phyloP scores from a whole-genome alignment of 306 rosid genomes.

The Quercus alba region DNA sequence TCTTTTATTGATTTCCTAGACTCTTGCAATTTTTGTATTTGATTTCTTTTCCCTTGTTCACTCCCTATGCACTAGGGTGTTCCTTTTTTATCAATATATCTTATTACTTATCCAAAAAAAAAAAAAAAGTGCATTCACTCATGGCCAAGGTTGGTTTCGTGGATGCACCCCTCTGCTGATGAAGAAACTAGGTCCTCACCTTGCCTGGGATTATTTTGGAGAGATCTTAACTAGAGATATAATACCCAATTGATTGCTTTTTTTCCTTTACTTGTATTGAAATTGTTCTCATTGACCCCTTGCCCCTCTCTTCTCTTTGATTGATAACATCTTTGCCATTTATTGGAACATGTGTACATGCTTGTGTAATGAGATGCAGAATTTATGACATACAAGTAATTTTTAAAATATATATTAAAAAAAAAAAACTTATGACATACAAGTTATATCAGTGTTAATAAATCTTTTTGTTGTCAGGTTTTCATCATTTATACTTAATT shows the following conservation, averaged over 20 bases:
- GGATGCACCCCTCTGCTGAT: background rate
- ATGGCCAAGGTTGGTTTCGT: background rate
- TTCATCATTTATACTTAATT: conserved; percentile 13
- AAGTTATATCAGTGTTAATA: background rate
- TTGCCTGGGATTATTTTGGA: background rate
- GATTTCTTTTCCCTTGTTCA: no score
- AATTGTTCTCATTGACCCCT: background rate
- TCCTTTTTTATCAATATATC: no score
- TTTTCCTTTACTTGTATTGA: background rate
- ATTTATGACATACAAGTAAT: background rate
- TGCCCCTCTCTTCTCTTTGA: background rate
- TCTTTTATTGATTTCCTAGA: no score
- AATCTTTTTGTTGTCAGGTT: conserved; percentile 2
- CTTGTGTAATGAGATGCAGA: background rate
- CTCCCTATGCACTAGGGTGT: no score
- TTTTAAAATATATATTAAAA: no score
- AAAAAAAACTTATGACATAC: background rate
- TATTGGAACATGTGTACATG: background rate
- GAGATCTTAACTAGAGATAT: background rate
- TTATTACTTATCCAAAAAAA: no score
- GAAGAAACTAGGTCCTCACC: background rate
- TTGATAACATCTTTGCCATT: background rate
- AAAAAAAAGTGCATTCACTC: background rate
- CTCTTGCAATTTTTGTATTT: no score
- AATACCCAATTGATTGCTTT: background rate